These are phyloP conservation scores for Termitomyces sp. DNA, from an alignment of 768 basidiomycete species.

Conservation along the genomic window DNA sequence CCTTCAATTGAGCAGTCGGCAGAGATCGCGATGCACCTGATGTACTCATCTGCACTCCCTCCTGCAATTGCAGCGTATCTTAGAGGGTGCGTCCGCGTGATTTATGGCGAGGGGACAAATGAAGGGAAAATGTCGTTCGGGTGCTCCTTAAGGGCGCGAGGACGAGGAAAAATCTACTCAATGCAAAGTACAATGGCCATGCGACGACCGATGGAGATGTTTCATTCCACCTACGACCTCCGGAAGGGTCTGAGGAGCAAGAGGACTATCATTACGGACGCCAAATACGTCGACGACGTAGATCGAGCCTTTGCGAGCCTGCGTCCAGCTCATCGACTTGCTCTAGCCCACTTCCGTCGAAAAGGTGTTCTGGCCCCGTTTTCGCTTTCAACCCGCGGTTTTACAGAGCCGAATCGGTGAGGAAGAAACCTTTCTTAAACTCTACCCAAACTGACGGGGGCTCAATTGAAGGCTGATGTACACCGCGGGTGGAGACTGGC, in stretches of 20 bases:
- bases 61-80: constrained; percentile 34
- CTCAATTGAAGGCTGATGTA: constrained; percentile 39
- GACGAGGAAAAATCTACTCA: constrained; percentile 33
- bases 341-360: constrained; percentile 34
- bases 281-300: constrained; percentile 37
- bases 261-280: constrained; percentile 32
- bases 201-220: constrained; percentile 39
- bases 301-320: constrained; percentile 39
- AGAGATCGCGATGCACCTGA: constrained; percentile 39
- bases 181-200: constrained; percentile 36
- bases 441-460: not conserved
- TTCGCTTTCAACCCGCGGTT: constrained; percentile 29
- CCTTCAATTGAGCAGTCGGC: constrained; percentile 41
- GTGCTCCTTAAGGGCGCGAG: constrained; percentile 31
- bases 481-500: constrained; percentile 43
- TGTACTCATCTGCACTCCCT: constrained; percentile 41
- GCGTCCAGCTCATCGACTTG: constrained; percentile 39
- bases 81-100: constrained; percentile 31
- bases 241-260: constrained; percentile 28
- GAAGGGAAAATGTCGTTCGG: constrained; percentile 38
- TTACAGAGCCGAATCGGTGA: constrained; percentile 41
- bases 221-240: constrained; percentile 26
- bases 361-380: constrained; percentile 41
- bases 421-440: not conserved
- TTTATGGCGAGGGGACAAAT: constrained; percentile 31